Percentiles rank a stretch among this genome's conserved stretches.
phyloP scores from a whole-genome alignment of 768 basidiomycete genomes.

The Mrakia hoshinonis region DNA sequence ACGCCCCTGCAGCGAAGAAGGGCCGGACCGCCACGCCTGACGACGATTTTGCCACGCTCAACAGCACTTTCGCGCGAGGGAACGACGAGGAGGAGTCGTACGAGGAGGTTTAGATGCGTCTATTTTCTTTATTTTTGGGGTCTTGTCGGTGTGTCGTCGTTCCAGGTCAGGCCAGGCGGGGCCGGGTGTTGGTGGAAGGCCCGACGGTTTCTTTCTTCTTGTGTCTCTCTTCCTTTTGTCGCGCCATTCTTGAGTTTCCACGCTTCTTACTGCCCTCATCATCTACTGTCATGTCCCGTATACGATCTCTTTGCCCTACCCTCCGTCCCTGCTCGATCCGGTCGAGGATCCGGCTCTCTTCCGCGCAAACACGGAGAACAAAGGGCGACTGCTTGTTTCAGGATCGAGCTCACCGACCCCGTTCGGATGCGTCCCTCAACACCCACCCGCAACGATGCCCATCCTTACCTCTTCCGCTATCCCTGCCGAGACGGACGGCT shows the following conservation, averaged over 20 bases:
- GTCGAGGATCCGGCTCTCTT: too few species aligned
- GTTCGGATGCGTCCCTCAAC: not conserved
- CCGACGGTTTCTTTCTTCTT: too few species aligned
- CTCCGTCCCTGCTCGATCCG: too few species aligned
- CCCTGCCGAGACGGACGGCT: not conserved
- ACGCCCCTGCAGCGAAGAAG: not conserved
- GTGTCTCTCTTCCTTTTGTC: too few species aligned
- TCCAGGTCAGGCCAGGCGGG: not conserved
- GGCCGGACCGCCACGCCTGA: not conserved
- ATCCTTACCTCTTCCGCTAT: not conserved
- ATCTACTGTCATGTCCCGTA: too few species aligned
- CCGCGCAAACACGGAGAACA: too few species aligned
- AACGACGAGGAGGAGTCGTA: conserved; percentile 24
- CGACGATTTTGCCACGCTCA: not conserved
- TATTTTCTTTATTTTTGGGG: too few species aligned
- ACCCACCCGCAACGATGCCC: not conserved
- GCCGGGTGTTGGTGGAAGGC: too few species aligned
- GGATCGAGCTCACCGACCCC: not conserved
- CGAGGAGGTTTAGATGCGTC: conserved; percentile 20
- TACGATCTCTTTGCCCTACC: too few species aligned
- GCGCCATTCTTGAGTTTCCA: too few species aligned
- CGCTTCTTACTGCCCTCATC: too few species aligned
- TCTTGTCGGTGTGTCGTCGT: not conserved
- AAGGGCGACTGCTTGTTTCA: not conserved
- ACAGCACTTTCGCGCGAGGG: not conserved